Base-by-base conservation (phyloP, 371 early-diverging fungal genomes). In the Syncephalastrum monosporum region DNA sequence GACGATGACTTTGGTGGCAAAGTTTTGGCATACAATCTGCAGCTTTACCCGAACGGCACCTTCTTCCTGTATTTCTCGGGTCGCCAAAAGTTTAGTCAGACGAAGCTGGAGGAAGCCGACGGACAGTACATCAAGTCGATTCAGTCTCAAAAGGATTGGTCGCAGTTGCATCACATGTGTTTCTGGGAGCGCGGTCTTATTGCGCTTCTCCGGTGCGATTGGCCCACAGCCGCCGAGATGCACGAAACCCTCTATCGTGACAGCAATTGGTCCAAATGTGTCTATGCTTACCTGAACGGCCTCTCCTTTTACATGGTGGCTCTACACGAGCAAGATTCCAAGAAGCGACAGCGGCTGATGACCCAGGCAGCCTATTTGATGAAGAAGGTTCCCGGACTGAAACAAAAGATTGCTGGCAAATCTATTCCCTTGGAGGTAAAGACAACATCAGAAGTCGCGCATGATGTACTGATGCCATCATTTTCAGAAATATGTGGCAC, bases 231-330 rank as follows among this genome's bases (percentile, higher is more conserved):
- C 0, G 65, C 64, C n/a, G 65, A 76, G 13, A 72, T 75, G 14
- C 86, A 77, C 61, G 77, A 70, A 13, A 69, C 68, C 0, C 64
- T 90, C 41, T 69, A 67, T 55, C 68, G 67, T 50, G 89, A 90
- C 51, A 88, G 83, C 61, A 81, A 83, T 55, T 90, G 90, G 91
- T 82, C 84, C 57, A 83, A 81, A 56, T 82, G 86, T 4, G 83
- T 83, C 6, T 89, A 87, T 67, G 70, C 75, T 2, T 91, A 89
- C 53, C 57, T 81, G 14, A 75, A 77, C 14, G 88, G 82, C 0
- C 61, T 74, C 8, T 75, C 75, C 14, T 41, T 86, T 50, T 85
- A 79, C 19, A 58, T 64, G 56, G 19, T 63, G 12, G 55, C 63
- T 6, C 17, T 51, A 16, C 38, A 48, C 1, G 46, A 59, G 27